Conservation (phyloP, 2,329 filamentous ascomycete genomes). For the Paecilomyces fulvus region DNA sequence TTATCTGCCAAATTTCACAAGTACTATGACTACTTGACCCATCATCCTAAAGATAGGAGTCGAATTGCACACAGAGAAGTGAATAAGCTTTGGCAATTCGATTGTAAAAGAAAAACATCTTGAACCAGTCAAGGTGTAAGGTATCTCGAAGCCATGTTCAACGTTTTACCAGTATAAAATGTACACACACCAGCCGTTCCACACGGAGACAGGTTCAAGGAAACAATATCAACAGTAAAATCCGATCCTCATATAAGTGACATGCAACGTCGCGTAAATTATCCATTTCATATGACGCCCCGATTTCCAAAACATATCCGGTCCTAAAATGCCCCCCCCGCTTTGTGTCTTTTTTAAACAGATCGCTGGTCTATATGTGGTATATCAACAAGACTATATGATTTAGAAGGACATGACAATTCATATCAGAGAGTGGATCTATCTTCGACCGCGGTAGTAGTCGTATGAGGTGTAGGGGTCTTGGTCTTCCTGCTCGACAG, state of each 20-base stretch:
- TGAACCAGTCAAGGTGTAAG: neutral
- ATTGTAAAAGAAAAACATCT: neutral
- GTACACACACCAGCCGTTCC: neutral
- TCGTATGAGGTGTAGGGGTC: constrained; percentile 25
- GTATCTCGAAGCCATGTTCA: neutral
- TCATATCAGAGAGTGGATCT: neutral
- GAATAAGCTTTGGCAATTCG: neutral
- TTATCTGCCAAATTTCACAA: neutral
- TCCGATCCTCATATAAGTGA: neutral
- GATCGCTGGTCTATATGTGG: neutral
- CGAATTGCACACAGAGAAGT: too few species aligned
- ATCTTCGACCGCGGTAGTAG: constrained; percentile 18
- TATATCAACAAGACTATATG: neutral
- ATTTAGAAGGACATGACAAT: neutral
- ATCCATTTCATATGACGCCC: neutral
- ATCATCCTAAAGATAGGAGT: too few species aligned
- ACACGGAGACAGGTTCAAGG: neutral
- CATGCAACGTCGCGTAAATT: neutral
- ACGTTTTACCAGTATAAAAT: neutral
- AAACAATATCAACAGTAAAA: neutral
- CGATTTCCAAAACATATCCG: neutral
- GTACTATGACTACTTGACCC: neutral
- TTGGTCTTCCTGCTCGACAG: constrained; percentile 25
- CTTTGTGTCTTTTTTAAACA: neutral
- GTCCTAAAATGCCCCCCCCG: neutral